Evolutionary conservation across 129 eudicot species (phyloP).

Genomic region (Ambrosia artemisiifolia): DNA sequence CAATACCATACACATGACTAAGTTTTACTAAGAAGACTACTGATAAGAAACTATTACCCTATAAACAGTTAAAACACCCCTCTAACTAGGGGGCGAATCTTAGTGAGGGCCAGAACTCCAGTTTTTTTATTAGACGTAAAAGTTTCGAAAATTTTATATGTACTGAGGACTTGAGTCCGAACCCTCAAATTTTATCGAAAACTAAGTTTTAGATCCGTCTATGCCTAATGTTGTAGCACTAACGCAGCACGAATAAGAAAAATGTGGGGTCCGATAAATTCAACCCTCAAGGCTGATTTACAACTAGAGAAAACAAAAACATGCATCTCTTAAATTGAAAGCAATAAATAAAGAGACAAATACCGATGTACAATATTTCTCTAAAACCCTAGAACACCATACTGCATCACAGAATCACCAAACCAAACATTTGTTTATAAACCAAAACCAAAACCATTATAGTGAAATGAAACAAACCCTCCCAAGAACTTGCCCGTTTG

Average conservation of each 20-base stretch:
- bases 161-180: too few relatives aligned
- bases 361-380: constrained; percentile 27
- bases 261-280: not conserved
- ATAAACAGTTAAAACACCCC: too few relatives aligned
- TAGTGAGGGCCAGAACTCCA: too few relatives aligned
- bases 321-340: constrained; percentile 17
- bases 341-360: constrained; percentile 17
- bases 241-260: not conserved
- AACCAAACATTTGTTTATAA: constrained; percentile 16
- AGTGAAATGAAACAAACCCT: constrained; percentile 15
- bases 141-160: too few relatives aligned
- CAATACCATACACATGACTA: too few relatives aligned
- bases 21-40: too few relatives aligned
- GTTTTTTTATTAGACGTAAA: too few relatives aligned
- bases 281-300: not conserved
- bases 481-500: constrained; percentile 2
- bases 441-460: constrained; percentile 29
- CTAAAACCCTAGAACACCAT: constrained; percentile 15
- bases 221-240: too few relatives aligned
- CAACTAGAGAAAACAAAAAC: not conserved
- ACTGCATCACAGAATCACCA: constrained; percentile 20
- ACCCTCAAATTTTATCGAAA: too few relatives aligned
- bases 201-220: too few relatives aligned
- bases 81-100: too few relatives aligned
- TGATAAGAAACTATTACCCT: too few relatives aligned